Conservation (phyloP, 2,329 filamentous ascomycete species). For the Colletotrichum caudatum region DNA sequence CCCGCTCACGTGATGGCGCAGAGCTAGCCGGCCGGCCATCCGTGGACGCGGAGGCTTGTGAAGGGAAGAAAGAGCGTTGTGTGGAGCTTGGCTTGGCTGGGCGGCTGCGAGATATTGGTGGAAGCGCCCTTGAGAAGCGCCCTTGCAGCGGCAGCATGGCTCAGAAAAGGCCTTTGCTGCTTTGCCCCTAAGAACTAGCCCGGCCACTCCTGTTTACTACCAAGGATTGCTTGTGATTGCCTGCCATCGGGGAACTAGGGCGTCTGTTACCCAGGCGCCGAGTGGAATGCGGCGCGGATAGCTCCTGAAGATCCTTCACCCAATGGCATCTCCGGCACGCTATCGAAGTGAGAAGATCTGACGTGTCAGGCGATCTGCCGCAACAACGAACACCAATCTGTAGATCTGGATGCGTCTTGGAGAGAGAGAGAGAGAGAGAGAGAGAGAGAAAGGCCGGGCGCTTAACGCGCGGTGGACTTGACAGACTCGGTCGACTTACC, state of each 20-base stretch:
- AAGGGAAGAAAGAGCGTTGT: background rate
- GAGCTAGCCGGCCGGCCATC: background rate
- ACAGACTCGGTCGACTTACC: background rate
- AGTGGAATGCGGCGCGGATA: background rate
- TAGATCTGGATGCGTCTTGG: background rate
- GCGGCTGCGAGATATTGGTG: slow-evolving; percentile 6
- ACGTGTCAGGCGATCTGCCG: background rate
- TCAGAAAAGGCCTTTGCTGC: background rate
- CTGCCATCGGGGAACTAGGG: background rate
- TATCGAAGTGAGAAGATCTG: background rate
- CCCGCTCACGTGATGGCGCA: background rate
- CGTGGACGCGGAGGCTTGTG: no score
- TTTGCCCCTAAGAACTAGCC: slow-evolving; percentile 8
- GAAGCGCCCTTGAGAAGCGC: slow-evolving; percentile 9
- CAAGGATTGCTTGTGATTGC: background rate
- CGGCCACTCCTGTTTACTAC: background rate
- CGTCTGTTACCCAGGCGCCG: slow-evolving; percentile 10
- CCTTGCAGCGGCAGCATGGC: slow-evolving; percentile 10
- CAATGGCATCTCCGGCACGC: background rate
- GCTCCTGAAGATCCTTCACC: slow-evolving; percentile 22
- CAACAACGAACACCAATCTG: background rate
- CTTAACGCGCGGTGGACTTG: background rate
- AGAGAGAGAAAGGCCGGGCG: no score
- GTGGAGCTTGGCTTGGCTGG: background rate
- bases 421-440: no score